phyloP scores from a whole-genome alignment of 768 basidiomycete species.

The Lactarius hatsudake region DNA sequence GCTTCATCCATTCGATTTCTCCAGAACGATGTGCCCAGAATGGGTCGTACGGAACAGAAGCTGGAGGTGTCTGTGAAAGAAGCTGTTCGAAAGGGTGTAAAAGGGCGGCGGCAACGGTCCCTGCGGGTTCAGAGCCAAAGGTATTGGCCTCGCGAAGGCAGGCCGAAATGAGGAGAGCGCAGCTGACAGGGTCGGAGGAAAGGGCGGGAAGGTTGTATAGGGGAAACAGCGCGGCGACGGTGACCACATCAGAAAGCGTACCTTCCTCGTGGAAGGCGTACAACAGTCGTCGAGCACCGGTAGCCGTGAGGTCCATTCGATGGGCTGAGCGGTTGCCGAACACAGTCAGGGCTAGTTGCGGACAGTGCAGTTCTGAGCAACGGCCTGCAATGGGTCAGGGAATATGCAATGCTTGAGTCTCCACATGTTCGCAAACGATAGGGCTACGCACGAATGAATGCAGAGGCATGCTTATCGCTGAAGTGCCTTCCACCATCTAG shows the following conservation, averaged over 20 bases:
- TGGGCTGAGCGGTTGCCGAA: conserved; percentile 64
- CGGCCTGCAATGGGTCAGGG: conserved; percentile 44
- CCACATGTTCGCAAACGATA: not conserved
- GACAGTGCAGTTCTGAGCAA: conserved; percentile 55
- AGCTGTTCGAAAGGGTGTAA: conserved; percentile 42
- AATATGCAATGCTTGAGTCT: too few species aligned
- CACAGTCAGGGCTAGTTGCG: conserved; percentile 54
- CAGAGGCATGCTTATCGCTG: conserved; percentile 11
- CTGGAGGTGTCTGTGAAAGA: conserved; percentile 28
- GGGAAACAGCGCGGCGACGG: conserved; percentile 52
- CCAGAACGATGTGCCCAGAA: conserved; percentile 30
- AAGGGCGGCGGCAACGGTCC: conserved; percentile 42
- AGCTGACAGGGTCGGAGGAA: conserved; percentile 53
- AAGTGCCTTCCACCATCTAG: conserved; percentile 19
- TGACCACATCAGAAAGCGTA: conserved; percentile 47
- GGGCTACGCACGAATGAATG: conserved; percentile 24
- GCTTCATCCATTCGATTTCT: conserved; percentile 35
- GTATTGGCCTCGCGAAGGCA: conserved; percentile 46
- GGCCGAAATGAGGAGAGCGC: conserved; percentile 54
- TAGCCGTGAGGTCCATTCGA: conserved; percentile 47
- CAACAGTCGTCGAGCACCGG: conserved; percentile 54
- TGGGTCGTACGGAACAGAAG: conserved; percentile 16
- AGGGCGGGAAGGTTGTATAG: conserved; percentile 54
- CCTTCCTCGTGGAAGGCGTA: conserved; percentile 50
- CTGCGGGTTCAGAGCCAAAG: conserved; percentile 33